Percentiles rank a stretch among this genome's conserved stretches.
phyloP scores from a whole-genome alignment of 805 yeast species.

The Ascoidea rubescens region DNA sequence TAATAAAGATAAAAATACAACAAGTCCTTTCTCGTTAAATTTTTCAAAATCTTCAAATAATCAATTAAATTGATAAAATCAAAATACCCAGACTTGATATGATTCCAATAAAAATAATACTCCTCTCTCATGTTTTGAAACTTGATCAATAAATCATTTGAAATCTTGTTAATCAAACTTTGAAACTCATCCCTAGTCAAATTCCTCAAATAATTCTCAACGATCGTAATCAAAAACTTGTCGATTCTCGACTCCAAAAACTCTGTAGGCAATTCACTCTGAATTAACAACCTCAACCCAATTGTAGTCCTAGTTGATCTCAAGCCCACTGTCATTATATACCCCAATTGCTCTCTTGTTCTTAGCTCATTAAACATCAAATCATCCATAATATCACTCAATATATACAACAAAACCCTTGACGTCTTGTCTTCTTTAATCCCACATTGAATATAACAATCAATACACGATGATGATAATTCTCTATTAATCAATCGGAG shows the following conservation, averaged over 20 bases:
- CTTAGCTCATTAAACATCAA: conserved; percentile 84
- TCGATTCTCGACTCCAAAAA: conserved; percentile 65
- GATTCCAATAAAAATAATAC: conserved; percentile 44
- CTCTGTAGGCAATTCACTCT: conserved; percentile 69
- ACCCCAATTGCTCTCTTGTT: conserved; percentile 91
- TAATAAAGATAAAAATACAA: conserved; percentile 32
- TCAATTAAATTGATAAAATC: conserved; percentile 55
- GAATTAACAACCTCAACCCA: conserved; percentile 65
- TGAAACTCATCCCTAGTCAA: conserved; percentile 53
- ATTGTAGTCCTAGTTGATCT: conserved; percentile 16
- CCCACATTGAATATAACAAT: conserved; percentile 61
- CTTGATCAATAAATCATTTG: conserved; percentile 39
- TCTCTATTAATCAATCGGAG: background rate
- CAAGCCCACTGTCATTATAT: conserved; percentile 75
- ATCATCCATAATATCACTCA: conserved; percentile 59
- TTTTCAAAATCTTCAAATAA: conserved; percentile 27
- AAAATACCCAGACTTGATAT: conserved; percentile 64
- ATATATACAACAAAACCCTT: conserved; percentile 38
- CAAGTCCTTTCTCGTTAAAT: conserved; percentile 42
- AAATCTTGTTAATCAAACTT: conserved; percentile 55
- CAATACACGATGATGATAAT: conserved; percentile 63
- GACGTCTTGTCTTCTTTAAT: conserved; percentile 9
- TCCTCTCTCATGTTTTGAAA: conserved; percentile 74
- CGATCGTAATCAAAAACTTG: conserved; percentile 34
- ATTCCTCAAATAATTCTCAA: conserved; percentile 30